phyloP scores from a whole-genome alignment of 139 green algal species.

The Yamagishiella unicocca region DNA sequence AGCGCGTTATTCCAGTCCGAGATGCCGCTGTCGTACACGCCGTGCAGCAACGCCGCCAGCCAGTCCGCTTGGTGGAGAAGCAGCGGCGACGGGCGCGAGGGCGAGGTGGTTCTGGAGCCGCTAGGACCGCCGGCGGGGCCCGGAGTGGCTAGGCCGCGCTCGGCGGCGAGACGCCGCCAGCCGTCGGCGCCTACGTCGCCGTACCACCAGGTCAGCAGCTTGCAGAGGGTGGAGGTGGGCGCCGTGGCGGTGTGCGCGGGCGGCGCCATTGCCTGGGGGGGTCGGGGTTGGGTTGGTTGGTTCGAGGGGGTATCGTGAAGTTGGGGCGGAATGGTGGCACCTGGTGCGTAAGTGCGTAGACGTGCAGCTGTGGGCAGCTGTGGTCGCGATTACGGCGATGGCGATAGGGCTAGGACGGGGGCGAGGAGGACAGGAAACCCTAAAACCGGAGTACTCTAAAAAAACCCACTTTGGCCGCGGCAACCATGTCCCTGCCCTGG shows the following conservation, averaged over 20 bases:
- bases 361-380: too few species aligned
- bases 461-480: slow-evolving; percentile 62
- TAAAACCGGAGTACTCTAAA: too few species aligned
- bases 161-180: background rate
- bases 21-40: slow-evolving; percentile 33
- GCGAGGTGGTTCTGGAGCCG: background rate
- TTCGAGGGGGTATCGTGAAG: too few species aligned
- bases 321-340: too few species aligned
- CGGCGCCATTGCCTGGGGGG: slow-evolving; percentile 75
- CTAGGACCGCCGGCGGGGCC: slow-evolving; percentile 4
- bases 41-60: slow-evolving; percentile 75
- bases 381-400: too few species aligned
- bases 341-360: too few species aligned
- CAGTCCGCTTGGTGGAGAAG: slow-evolving; percentile 88
- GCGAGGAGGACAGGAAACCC: too few species aligned
- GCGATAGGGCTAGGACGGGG: too few species aligned
- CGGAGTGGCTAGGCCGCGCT: background rate
- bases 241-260: slow-evolving; percentile 81
- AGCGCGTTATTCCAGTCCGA: slow-evolving; percentile 97
- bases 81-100: slow-evolving; percentile 28
- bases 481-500: slow-evolving; percentile 59
- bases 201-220: slow-evolving; percentile 85
- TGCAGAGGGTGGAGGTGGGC: slow-evolving; percentile 90
- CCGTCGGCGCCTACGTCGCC: background rate
- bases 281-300: background rate